Evolutionary conservation across 805 yeast species (phyloP), one percentile per base, ranked within the genome.

Genomic region (Wickerhamiella azyma): DNA sequence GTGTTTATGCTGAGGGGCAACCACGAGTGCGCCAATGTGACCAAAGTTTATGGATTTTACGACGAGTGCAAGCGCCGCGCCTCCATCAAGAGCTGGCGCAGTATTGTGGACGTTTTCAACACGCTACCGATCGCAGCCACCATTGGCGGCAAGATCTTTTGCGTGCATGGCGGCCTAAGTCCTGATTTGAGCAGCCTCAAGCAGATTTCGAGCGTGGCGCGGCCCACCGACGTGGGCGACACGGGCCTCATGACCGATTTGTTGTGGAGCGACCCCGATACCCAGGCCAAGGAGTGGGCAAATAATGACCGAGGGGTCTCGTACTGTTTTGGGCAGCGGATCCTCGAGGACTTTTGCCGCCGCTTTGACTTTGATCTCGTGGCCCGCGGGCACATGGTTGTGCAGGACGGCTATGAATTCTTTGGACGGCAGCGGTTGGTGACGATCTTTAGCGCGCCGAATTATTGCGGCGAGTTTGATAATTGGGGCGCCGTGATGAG

Each of bases 401-500:
- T 79, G 9, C 85, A 79, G 57, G 86, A 80, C 55, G 86, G 86
- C 8, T 79, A 79, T 60, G 86, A 79, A 61, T 79, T 79, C 53
- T 79, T 79, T 65, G 79, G 77, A 55, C 81, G 78, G 56, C 65
- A 81, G 29, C 73, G 79, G 10, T 66, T 79, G 51, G 86, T 80
- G 24, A 79, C 86, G 0, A 83, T 79, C 19, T 79, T 79, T 58
- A 71, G 77, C 44, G 86, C 86, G 1, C 86, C 86, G 10, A 80
- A 79, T 59, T 79, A 79, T 59, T 79, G 86, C 57, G 86, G 86
- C 13, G 86, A 79, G 59, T 79, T 79, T 58, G 84, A 86, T 61
- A 85, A 85, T 59, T 85, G 94, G 94, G 96, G 95, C 16, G 98
- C 98, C 1, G 96, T 92, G 7, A 89, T 92, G 97, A 80, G 89